Evolutionary conservation across 225 moss, liverwort and hornwort species (phyloP), one percentile per base, ranked within the genome.

Genomic region (Polytrichum formosum): DNA sequence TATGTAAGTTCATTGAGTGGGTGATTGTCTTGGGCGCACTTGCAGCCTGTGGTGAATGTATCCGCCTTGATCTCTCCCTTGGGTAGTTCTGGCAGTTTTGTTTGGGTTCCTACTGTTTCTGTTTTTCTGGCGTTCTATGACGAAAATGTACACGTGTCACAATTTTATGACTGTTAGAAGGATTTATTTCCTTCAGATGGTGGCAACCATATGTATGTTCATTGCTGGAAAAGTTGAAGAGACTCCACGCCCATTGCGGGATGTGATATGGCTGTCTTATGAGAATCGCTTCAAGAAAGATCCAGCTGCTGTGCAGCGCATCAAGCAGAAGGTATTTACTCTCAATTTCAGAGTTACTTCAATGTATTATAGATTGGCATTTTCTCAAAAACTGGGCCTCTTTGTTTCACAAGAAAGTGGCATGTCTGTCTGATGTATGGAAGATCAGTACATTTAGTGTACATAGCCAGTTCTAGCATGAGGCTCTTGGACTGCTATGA

Each of bases 191-290:
- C 46, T 46, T 46, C 95, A 96, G 95, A 91, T 93, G 82, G 88
- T 97, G 64, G 93, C 94, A 71, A 94, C 89, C 1, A 90, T 90
- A 26, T 96, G 92, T 77, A 96, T 93, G 96, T 92, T 96, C 73
- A 70, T 96, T 75, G 96, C 93, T 68, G 91, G 93, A 22, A 96
- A 96, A 85, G 96, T 91, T 46, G 96, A 96, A 79, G 93, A 93
- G 73, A 97, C 90, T 18, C 96, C 94, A 13, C 80, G 94, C 67
- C 82, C 87, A 30, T 80, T 97, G 23, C 84, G 84, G 69, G 88
- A 94, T 86, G 96, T 97, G 5, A 88, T 92, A 27, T 80, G 83
- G 30, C 83, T 82, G 77, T 91, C 92, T 7, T 94, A 85, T 74
- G 92, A 92, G 77, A 93, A 85, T 66, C 87, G 86, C 55, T 81